Evolutionary conservation across 768 basidiomycete genomes (phyloP), one percentile per base, ranked within the genome.

Genomic region (Infundibulicybe gibba): DNA sequence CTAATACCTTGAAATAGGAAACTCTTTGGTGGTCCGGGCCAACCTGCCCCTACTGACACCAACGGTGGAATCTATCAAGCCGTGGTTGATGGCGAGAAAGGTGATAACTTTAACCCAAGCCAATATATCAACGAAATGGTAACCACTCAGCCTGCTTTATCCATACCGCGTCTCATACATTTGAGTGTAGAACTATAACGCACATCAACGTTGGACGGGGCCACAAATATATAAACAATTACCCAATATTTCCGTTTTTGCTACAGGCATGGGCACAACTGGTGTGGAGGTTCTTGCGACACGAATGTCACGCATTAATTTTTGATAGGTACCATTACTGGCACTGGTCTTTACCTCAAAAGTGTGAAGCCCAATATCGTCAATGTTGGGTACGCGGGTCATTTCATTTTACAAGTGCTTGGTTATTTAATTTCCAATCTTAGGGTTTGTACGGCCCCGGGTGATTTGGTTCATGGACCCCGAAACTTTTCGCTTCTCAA

Each of bases 141-240:
- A 25, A 25, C n/a, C 1, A 15, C 37, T 25, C 17, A 33, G 5
- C 12, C 4, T 35, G 17, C 12, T 33, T 17, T 30, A 38, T 34
- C 16, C 6, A 13, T 5, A 13, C 11, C 12, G 21, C 34, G 15
- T 39, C 17, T 40, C n/a, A 45, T 35, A 10, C 30, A 50, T 42
- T 31, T 17, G 39, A 13, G 12, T 20, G 13, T 31, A 60, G 58
- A 60, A 60, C 35, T 60, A 54, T 41, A 47, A 51, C 33, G 51
- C 59, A 3, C 59, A 60, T 37, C 25, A 25, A 8, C 54, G 59
- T 16, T 60, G 59, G 59, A 60, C 56, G 2, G 59, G 59, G 11
- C 59, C 59, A 5, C 59, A 60, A 40, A 55, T 60, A 11, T 19
- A 52, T n/a, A 47, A 56, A n/a, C 59, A 60, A 44, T 42, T 60